Percentiles rank a stretch among this genome's conserved stretches.
Evolutionary conservation across 2,329 filamentous ascomycete genomes (phyloP).

Genomic region (Pestalotiopsis sp.): DNA sequence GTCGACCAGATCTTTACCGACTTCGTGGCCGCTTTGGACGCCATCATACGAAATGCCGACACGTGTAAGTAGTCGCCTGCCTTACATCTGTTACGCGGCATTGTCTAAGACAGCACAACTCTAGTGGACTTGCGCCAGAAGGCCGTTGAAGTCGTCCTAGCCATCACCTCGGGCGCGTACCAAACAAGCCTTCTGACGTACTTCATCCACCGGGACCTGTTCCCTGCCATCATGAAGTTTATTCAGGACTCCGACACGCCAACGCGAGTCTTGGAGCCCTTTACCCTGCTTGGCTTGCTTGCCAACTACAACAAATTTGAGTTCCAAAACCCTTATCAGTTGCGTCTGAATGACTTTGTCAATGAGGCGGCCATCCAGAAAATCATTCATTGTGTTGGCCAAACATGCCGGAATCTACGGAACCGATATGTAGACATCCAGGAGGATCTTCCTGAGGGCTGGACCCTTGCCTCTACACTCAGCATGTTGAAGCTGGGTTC

Average conservation of each 20-base stretch:
- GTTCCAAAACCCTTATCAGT: slow-evolving; percentile 92
- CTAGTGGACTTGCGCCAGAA: slow-evolving; percentile 75
- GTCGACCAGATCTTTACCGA: slow-evolving; percentile 87
- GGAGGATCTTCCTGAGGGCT: slow-evolving; percentile 88
- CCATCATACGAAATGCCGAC: slow-evolving; percentile 77
- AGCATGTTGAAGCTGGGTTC: slow-evolving; percentile 82
- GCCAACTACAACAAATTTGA: slow-evolving; percentile 99
- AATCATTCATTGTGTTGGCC: slow-evolving; percentile 76
- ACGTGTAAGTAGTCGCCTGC: slow-evolving; percentile 55
- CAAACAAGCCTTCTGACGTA: slow-evolving; percentile 94
- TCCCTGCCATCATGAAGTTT: slow-evolving; percentile 94
- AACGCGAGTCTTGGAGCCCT: slow-evolving; percentile 69
- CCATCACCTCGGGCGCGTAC: slow-evolving; percentile 90
- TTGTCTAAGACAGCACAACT: not conserved
- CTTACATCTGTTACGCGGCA: not conserved
- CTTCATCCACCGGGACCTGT: slow-evolving; percentile 91
- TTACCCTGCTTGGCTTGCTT: slow-evolving; percentile 81
- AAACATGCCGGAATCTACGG: slow-evolving; percentile 68
- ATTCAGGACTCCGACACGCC: slow-evolving; percentile 76
- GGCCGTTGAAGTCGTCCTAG: slow-evolving; percentile 79
- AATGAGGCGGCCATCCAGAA: slow-evolving; percentile 86
- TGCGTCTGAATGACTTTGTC: slow-evolving; percentile 92
- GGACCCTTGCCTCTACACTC: slow-evolving; percentile 80
- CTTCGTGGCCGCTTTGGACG: slow-evolving; percentile 81
- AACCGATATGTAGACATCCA: slow-evolving; percentile 82